Base-by-base conservation (phyloP, 176 grass and related monocot genomes). In the Phoenix roebelenii region DNA sequence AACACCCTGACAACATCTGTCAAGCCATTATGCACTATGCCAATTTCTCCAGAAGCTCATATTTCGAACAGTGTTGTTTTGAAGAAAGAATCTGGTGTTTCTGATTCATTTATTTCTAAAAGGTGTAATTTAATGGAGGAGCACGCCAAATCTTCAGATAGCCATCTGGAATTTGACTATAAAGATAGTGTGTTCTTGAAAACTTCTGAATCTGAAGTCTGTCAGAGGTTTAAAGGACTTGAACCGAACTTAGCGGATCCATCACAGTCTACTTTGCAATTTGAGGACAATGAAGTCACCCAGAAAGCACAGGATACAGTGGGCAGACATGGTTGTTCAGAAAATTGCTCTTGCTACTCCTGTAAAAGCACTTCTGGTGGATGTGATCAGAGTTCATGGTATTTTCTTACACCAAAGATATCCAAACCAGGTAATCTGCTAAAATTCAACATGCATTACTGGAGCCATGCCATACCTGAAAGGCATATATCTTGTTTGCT, bases 1-100 rank as follows among this genome's bases (percentile, higher is more conserved):
- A 68, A 85, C 76, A 54, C 39, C 50, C 49, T 63, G 55, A 74
- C 72, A 49, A 66, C 71, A 12, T 80, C 56, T 61, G 39, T 73
- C 0, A 64, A 77, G 20, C 78, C 66, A 20, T 76, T 76, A 68
- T 76, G 77, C 57, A 70, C 18, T 0, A 74, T 82, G 55, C 82
- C 80, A 74, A 82, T 69, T 73, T 80, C 76, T 7, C 35, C 35
- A 3, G 76, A 77, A 60, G 81, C 74, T 39, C 63, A 72, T 58
- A 60, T 3, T 60, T 39, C 61, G 67, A 58, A 76, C 10, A 77
- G 25, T 68, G 63, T 58, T 72, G 64, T 61, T 58, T 71, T 57
- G 51, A 85, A 69, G 67, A 86, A 81, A 63, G 30, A 44, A 44
- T n/a, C 52, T 32, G 25, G 53, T 28, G 25, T 22, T 22, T 55